Percentiles rank a stretch among this genome's conserved stretches.
Evolutionary conservation across 768 basidiomycete species (phyloP).

Genomic region (Boletus reticuloceps): DNA sequence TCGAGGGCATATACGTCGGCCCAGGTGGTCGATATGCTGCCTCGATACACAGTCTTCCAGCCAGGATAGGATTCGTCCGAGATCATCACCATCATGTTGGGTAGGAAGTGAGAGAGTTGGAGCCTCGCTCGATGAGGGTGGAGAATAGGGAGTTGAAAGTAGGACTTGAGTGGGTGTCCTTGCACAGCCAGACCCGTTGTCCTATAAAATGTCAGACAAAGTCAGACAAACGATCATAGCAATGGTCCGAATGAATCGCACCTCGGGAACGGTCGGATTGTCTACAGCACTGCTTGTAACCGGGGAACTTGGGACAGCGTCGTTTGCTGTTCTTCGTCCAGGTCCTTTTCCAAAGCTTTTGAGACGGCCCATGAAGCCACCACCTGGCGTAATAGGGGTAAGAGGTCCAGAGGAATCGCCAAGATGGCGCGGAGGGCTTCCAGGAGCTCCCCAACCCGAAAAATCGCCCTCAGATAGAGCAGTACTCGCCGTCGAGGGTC

Average conservation of each 20-base stretch:
- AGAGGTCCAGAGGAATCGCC: conserved; percentile 34
- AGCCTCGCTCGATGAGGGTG: conserved; percentile 69
- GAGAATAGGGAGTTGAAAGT: conserved; percentile 53
- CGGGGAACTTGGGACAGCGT: conserved; percentile 26
- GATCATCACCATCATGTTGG: conserved; percentile 66
- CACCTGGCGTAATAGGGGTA: conserved; percentile 48
- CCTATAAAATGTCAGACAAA: conserved; percentile 15
- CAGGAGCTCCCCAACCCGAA: conserved; percentile 38
- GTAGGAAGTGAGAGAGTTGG: conserved; percentile 62
- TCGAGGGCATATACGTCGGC: conserved; percentile 60
- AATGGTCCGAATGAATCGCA: conserved; percentile 12
- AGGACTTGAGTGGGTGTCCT: conserved; percentile 56
- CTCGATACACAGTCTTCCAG: conserved; percentile 76
- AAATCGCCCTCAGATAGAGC: conserved; percentile 51
- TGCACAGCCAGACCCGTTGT: conserved; percentile 25
- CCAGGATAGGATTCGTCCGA: conserved; percentile 77
- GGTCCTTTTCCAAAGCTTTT: conserved; percentile 69
- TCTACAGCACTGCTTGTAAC: conserved; percentile 17
- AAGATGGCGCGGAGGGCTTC: conserved; percentile 33
- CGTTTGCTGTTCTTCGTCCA: conserved; percentile 30
- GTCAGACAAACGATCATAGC: neutral
- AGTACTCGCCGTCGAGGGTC: conserved; percentile 42
- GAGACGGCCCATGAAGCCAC: conserved; percentile 75
- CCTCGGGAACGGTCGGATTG: conserved; percentile 19
- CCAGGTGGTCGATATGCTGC: conserved; percentile 57